Evolutionary conservation across 2,329 filamentous ascomycete genomes (phyloP).

Genomic region (Daldinia sp.): DNA sequence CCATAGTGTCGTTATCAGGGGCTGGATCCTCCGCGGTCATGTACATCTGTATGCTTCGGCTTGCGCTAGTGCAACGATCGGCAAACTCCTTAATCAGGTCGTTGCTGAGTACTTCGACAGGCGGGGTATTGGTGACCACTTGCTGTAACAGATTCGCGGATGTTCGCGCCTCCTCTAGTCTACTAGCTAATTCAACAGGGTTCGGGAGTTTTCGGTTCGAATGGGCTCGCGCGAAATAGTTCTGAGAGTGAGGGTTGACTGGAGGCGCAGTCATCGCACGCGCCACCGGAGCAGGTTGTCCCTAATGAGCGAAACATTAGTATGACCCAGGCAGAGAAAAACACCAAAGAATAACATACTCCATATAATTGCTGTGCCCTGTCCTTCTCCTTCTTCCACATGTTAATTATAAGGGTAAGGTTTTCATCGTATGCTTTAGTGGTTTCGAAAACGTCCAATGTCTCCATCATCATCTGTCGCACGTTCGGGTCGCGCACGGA

Average conservation of each 20-base stretch:
- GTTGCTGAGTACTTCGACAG: conserved; percentile 77
- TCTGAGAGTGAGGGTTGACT: conserved; percentile 57
- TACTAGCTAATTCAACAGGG: conserved; percentile 78
- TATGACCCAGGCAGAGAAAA: conserved; percentile 26
- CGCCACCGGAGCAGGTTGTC: conserved; percentile 42
- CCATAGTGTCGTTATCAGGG: conserved; percentile 93
- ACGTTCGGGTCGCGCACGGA: conserved; percentile 77
- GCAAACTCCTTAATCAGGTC: conserved; percentile 95
- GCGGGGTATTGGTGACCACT: conserved; percentile 84
- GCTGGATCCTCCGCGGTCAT: conserved; percentile 80
- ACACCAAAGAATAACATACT: conserved; percentile 48
- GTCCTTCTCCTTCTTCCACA: conserved; percentile 91
- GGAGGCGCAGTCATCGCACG: conserved; percentile 55
- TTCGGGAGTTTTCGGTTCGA: conserved; percentile 64
- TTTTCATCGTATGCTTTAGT: conserved; percentile 79
- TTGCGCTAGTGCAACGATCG: conserved; percentile 82
- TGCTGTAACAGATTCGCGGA: conserved; percentile 93
- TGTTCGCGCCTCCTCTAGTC: conserved; percentile 89
- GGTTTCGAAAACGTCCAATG: conserved; percentile 77
- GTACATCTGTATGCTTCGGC: conserved; percentile 83
- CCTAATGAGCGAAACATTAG: conserved; percentile 35
- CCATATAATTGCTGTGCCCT: conserved; percentile 63
- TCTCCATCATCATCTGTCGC: conserved; percentile 87
- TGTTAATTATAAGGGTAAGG: conserved; percentile 73
- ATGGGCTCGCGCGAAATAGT: conserved; percentile 65